phyloP scores from a whole-genome alignment of 2,329 filamentous ascomycete species.

The Ilyonectria destructans region DNA sequence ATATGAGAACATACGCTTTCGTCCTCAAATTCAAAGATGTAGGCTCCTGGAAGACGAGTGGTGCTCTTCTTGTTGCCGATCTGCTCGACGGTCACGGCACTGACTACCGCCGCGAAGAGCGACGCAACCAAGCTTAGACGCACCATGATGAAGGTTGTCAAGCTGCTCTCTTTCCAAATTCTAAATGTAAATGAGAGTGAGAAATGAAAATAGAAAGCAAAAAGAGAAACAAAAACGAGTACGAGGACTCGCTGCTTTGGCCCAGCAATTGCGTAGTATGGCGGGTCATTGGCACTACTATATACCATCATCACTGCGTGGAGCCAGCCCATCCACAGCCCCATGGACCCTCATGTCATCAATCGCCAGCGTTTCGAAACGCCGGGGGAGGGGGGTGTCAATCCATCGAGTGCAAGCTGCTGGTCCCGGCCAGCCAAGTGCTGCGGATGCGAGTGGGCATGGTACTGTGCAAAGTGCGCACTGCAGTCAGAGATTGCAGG shows the following conservation, averaged over 20 bases:
- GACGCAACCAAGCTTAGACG: conserved; percentile 53
- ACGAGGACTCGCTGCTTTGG: conserved; percentile 18
- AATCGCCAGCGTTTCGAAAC: background rate
- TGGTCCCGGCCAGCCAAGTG: conserved; percentile 7
- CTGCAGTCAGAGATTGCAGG: conserved; percentile 27
- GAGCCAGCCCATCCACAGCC: conserved; percentile 13
- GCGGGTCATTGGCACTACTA: conserved; percentile 16
- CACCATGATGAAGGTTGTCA: conserved; percentile 52
- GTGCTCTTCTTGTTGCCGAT: conserved; percentile 39
- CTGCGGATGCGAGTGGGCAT: conserved; percentile 8
- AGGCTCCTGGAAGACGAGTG: conserved; percentile 62
- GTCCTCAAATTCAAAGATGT: conserved; percentile 70
- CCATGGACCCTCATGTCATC: conserved; percentile 7
- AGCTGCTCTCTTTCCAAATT: background rate
- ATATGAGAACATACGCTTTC: conserved; percentile 58
- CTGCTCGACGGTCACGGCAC: conserved; percentile 49
- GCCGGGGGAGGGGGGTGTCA: background rate
- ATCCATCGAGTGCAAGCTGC: conserved; percentile 4
- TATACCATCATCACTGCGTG: conserved; percentile 14
- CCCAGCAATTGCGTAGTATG: background rate
- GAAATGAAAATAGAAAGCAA: background rate
- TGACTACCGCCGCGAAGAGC: conserved; percentile 55
- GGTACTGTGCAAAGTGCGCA: background rate
- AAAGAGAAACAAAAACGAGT: conserved; percentile 8
- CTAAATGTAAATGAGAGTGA: conserved; percentile 3